Percentiles rank a stretch among this genome's conserved stretches.
These are phyloP conservation scores for Populus tremula DNA, from an alignment of 345 rosid genomes.

Conservation along the genomic window DNA sequence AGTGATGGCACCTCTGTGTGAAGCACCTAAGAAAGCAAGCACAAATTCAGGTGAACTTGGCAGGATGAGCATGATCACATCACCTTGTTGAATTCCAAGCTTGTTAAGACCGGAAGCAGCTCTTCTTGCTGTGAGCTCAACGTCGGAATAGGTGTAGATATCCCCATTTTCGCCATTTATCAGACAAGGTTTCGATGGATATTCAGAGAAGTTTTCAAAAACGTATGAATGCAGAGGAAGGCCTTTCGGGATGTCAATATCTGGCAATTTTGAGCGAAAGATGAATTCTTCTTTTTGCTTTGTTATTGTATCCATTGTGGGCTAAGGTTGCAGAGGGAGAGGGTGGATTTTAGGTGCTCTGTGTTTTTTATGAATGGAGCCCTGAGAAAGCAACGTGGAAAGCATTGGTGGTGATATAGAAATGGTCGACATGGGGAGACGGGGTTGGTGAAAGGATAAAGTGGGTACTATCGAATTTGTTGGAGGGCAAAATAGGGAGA, in stretches of 20 bases:
- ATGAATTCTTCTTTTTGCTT: conserved; percentile 15
- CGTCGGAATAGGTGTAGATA: conserved; percentile 55
- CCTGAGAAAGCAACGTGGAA: conserved; percentile 2
- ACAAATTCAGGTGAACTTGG: conserved; percentile 68
- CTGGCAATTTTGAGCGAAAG: conserved; percentile 33
- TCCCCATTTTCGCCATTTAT: conserved; percentile 67
- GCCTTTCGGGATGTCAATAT: conserved; percentile 25
- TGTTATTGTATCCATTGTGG: neutral
- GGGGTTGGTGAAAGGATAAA: conserved; percentile 17
- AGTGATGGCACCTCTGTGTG: conserved; percentile 61
- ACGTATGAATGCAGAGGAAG: conserved; percentile 28
- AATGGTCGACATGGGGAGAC: neutral
- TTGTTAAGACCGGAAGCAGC: conserved; percentile 58
- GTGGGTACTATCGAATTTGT: neutral
- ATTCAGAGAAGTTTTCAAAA: conserved; percentile 12
- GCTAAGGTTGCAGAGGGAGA: neutral
- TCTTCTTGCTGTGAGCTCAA: conserved; percentile 54
- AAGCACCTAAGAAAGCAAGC: conserved; percentile 72
- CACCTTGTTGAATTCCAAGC: conserved; percentile 54
- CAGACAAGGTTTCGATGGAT: conserved; percentile 23
- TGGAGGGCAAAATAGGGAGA: neutral
- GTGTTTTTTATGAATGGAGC: neutral
- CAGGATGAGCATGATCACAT: conserved; percentile 76
- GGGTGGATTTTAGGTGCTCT: neutral
- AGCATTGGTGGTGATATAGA: conserved; percentile 3